These are phyloP conservation scores for Cordyceps tenuipes DNA, from an alignment of 2,329 filamentous ascomycete genomes.

Conservation along the genomic window DNA sequence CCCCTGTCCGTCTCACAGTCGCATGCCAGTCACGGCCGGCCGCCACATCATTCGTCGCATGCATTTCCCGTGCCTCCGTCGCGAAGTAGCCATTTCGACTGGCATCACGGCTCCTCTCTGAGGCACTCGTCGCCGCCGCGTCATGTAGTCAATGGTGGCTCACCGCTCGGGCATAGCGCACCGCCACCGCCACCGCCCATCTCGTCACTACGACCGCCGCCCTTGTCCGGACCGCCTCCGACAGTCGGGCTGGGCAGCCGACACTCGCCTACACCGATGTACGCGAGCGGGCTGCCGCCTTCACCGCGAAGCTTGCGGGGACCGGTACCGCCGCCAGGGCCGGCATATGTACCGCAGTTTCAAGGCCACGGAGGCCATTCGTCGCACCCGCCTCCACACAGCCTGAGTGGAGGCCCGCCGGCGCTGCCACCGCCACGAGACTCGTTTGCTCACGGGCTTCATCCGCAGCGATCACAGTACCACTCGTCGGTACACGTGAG, in stretches of 20 bases:
- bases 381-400: conserved; percentile 18
- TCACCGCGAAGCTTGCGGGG: conserved; percentile 40
- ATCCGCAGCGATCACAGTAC: conserved; percentile 34
- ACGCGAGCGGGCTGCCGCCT: conserved; percentile 37
- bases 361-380: conserved; percentile 14
- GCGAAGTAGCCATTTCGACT: neutral
- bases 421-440: conserved; percentile 25
- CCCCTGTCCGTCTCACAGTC: neutral
- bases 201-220: conserved; percentile 40
- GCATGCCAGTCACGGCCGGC: conserved; percentile 18
- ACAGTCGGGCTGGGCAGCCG: conserved; percentile 35
- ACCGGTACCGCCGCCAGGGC: conserved; percentile 29
- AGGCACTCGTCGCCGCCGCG: conserved; percentile 36
- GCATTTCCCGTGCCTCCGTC: conserved; percentile 24
- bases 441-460: conserved; percentile 32
- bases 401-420: conserved; percentile 26
- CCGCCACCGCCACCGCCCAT: conserved; percentile 21
- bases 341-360: conserved; percentile 31
- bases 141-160: conserved; percentile 43
- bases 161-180: conserved; percentile 24
- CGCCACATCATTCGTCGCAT: conserved; percentile 26
- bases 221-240: conserved; percentile 33
- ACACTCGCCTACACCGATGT: conserved; percentile 20
- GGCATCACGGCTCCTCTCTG: conserved; percentile 34
- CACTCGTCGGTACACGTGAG: conserved; percentile 33